phyloP scores from a whole-genome alignment of 371 early-diverging fungal genomes.

The Mucor piriformis region DNA sequence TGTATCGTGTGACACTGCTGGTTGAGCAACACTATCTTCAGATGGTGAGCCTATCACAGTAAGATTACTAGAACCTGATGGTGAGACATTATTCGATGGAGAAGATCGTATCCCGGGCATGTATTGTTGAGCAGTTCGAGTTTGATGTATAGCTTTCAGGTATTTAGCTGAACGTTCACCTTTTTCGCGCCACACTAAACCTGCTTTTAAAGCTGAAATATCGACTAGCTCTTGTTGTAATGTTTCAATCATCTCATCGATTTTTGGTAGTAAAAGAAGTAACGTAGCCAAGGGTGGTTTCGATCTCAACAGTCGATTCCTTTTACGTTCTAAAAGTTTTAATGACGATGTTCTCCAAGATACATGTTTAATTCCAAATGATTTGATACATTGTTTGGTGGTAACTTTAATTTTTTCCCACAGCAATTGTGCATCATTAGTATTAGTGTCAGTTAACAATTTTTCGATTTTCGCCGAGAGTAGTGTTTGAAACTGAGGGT shows the following conservation, averaged over 20 bases:
- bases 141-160: neutral
- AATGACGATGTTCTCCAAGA: neutral
- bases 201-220: neutral
- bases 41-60: no score
- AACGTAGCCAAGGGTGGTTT: neutral
- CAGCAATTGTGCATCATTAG: neutral
- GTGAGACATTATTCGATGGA: neutral
- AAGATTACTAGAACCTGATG: no score
- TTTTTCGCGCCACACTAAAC: constrained; percentile 2
- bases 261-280: neutral
- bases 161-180: neutral
- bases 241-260: neutral
- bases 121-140: neutral
- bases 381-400: neutral
- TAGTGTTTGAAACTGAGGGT: neutral
- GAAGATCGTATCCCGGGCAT: neutral
- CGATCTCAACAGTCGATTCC: neutral
- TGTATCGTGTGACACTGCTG: neutral
- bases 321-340: neutral
- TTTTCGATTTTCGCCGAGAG: neutral
- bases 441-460: neutral
- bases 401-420: neutral
- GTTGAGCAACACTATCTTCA: no score
- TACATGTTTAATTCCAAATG: neutral
- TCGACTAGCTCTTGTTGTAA: constrained; percentile 2